phyloP scores from a whole-genome alignment of 805 yeast species.

The Jamesozyma hellenica region DNA sequence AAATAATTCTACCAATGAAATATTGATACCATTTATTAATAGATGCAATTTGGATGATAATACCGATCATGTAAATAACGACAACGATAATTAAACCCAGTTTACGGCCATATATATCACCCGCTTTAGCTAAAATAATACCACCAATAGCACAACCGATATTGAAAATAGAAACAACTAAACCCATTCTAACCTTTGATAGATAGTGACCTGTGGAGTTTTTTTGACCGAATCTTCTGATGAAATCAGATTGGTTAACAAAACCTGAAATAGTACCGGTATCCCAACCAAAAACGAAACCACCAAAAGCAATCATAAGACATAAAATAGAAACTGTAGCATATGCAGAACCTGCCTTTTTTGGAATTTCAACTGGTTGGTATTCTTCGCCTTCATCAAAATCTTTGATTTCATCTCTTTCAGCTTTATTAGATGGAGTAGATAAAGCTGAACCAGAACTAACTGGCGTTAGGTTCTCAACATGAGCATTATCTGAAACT shows the following conservation, averaged over 20 bases:
- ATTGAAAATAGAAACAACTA: constrained; percentile 1
- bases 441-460: constrained; percentile 15
- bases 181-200: constrained; percentile 1
- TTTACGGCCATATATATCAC: constrained; percentile 2
- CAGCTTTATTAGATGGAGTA: constrained; percentile 21
- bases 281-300: constrained; percentile 2
- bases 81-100: neutral
- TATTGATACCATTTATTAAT: constrained; percentile 1
- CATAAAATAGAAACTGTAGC: neutral
- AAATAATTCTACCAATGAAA: constrained; percentile 1
- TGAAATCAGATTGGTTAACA: constrained; percentile 1
- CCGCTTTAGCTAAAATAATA: neutral
- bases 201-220: neutral
- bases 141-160: constrained; percentile 3
- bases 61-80: neutral
- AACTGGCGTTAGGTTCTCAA: constrained; percentile 4
- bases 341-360: neutral
- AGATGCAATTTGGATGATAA: neutral
- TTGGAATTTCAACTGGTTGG: neutral
- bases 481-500: neutral
- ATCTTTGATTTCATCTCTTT: constrained; percentile 13
- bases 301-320: constrained; percentile 2
- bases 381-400: neutral
- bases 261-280: constrained; percentile 2
- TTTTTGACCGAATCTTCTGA: constrained; percentile 1